Evolutionary conservation across 108 stramenopile species (phyloP), one percentile per base, ranked within the genome.

Genomic region (Hondaea fermentalgiana): DNA sequence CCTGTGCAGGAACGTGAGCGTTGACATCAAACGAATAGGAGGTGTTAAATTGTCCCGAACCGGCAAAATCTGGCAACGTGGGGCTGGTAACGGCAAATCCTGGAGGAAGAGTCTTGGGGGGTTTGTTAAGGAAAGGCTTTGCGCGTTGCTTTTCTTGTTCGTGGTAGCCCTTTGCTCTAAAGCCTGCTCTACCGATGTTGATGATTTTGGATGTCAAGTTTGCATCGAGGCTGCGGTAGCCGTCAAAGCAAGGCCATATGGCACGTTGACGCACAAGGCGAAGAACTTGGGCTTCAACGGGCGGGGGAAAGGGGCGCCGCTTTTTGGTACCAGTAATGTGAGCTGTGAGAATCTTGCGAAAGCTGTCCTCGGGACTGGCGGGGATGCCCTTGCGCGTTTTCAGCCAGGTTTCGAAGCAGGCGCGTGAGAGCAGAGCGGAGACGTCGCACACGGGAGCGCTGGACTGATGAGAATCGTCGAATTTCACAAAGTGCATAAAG

Each of bases 371-470:
- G 25, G 76, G 76, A 12, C 44, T 12, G 19, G n/a, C 49, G 25
- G 76, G 76, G 3, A 53, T 12, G n/a, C 45, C 51, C 51, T 53
- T 83, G 19, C 76, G 45, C 16, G 76, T 53, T 12, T 53, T 53
- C n/a, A 83, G 76, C 76, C 76, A 83, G 45, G 76, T 83, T 23
- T 83, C 76, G 3, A 83, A 83, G 51, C 76, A 83, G 28, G 76
- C 76, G 8, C 76, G 19, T 6, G 49, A 53, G n/a, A 83, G 51
- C 8, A 83, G 44, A 4, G 43, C 76, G 25, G 76, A 83, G 45
- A 45, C 76, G 51, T 83, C 76, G 64, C 64, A 69, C 8, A 10
- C 35, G 35, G 35, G 35, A 35, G 35, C 35, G 35, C 35, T 59
- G 3, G 21, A n/a, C 1, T 59, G 59, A 59, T 59, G 4, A 3